Conservation (phyloP, 208 protist species). For the Acanthamoeba triangularis region DNA sequence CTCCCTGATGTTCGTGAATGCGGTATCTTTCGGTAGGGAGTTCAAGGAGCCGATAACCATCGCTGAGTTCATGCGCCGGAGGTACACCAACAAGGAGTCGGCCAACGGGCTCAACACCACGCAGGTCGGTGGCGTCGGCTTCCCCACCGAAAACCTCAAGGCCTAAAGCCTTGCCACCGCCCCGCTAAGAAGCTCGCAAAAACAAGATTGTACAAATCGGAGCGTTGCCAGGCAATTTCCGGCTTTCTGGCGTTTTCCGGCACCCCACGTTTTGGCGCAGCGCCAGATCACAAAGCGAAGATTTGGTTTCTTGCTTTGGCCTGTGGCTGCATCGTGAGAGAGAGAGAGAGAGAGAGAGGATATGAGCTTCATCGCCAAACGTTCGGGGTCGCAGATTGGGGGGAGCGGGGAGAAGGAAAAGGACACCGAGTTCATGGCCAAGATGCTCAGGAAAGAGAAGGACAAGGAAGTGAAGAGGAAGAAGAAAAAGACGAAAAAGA, state of each 20-base stretch:
- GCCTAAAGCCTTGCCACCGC: no score
- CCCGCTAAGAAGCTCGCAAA: no score
- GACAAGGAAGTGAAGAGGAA: background rate
- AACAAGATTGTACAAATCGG: no score
- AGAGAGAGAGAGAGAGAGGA: no score
- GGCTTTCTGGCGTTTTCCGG: no score
- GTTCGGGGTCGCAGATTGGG: background rate
- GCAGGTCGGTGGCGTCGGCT: constrained; percentile 3
- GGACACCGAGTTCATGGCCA: constrained; percentile 24
- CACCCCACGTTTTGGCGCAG: no score
- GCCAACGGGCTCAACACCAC: constrained; percentile 59
- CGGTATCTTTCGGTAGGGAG: no score
- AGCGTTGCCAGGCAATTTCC: no score
- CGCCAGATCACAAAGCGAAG: no score
- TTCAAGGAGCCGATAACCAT: constrained; percentile 15
- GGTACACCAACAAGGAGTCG: constrained; percentile 33
- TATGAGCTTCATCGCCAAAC: background rate
- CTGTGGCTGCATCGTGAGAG: no score
- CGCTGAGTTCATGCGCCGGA: constrained; percentile 47
- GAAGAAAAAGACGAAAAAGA: background rate
- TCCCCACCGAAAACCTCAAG: constrained; percentile 17
- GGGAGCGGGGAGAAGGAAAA: background rate
- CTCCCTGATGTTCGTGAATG: no score
- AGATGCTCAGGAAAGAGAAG: constrained; percentile 22
- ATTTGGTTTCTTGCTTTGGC: no score